These are phyloP conservation scores for Trypanosoma melophagium DNA, from an alignment of 208 protist species.

Conservation along the genomic window DNA sequence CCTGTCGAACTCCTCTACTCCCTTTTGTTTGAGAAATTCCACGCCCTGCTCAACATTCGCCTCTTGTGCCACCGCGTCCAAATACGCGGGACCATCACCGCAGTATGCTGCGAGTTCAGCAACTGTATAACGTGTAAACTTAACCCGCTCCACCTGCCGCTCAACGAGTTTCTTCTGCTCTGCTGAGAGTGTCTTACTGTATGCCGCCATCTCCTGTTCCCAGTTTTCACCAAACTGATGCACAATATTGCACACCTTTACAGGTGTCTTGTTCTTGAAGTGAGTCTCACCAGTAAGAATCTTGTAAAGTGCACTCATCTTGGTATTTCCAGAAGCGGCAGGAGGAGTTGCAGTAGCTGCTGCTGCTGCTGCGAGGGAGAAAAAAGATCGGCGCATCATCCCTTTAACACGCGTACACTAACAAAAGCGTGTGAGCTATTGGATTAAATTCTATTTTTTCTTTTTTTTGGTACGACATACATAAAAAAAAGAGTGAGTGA, in stretches of 20 bases:
- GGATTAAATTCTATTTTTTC: background rate
- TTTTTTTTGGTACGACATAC: background rate
- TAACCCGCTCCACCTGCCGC: slow-evolving; percentile 75
- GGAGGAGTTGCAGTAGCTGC: slow-evolving; percentile 35
- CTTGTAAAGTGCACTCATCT: slow-evolving; percentile 86
- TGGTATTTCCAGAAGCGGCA: slow-evolving; percentile 41
- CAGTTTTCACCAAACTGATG: slow-evolving; percentile 87
- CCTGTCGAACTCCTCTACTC: slow-evolving; percentile 69
- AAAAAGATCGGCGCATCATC: slow-evolving; percentile 60
- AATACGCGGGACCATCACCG: slow-evolving; percentile 62
- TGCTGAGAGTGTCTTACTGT: slow-evolving; percentile 66
- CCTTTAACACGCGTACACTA: background rate
- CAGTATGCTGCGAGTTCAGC: slow-evolving; percentile 83
- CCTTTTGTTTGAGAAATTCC: slow-evolving; percentile 61
- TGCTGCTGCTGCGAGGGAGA: slow-evolving; percentile 39
- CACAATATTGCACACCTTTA: slow-evolving; percentile 88
- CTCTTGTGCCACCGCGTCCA: slow-evolving; percentile 73
- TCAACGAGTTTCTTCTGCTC: slow-evolving; percentile 71
- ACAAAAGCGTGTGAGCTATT: background rate
- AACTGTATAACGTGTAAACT: slow-evolving; percentile 87
- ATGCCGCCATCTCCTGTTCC: slow-evolving; percentile 65
- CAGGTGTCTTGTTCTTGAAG: slow-evolving; percentile 81
- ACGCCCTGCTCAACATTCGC: slow-evolving; percentile 76
- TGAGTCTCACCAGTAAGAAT: slow-evolving; percentile 79
- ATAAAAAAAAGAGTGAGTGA: slow-evolving; percentile 15